Base-by-base conservation (phyloP, 1,284 basidiomycete genomes). In the Dichomitus squalens region DNA sequence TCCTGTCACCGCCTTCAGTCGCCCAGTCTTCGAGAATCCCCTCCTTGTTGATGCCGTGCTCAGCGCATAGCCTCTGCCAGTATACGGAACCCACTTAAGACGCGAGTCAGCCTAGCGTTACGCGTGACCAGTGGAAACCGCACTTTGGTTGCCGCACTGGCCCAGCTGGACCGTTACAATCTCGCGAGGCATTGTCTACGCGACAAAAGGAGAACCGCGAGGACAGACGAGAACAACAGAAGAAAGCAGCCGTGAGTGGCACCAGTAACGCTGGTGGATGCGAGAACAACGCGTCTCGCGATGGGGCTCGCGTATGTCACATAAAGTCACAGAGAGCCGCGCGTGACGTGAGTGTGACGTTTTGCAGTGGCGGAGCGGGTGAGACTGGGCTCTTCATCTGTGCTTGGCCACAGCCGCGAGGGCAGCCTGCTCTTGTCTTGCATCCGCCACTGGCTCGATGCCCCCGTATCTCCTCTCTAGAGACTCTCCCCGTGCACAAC, bases 131-230 rank as follows among this genome's bases (percentile, higher is more conserved):
- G 59, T 52, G 59, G 66, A 67, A 60, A 49, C 44, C 80, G 68
- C 82, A 95, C 95, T 93, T 81, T 96, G 94, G 74, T 98, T 98
- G 65, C 95, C 95, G 62, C 95, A 96, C 86, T 98, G 95, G 65
- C 95, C 95, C 14, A 96, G 85, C 72, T 95, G 89, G 33, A 95
- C 81, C 7, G 92, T 93, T 18, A 95, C 89, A 53, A 93, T 92
- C 77, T 93, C 91, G 66, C 91, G 87, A 70, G 92, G 91, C 92
- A 93, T 93, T 52, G 7, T 41, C 36, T 23, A 29, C 20, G 20
- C 21, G 54, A 21, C 34, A 33, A 39, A 49, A 44, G 43, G 27
- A 33, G n/a, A 20, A 7, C 25, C 29, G 6, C 29, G 29, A 31
- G 11, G 29, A 31, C 29, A 6, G 29, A 44, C 40, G 41, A 47